These are phyloP conservation scores for Phoma sp. DNA, from an alignment of 2,329 filamentous ascomycete genomes.

Conservation along the genomic window DNA sequence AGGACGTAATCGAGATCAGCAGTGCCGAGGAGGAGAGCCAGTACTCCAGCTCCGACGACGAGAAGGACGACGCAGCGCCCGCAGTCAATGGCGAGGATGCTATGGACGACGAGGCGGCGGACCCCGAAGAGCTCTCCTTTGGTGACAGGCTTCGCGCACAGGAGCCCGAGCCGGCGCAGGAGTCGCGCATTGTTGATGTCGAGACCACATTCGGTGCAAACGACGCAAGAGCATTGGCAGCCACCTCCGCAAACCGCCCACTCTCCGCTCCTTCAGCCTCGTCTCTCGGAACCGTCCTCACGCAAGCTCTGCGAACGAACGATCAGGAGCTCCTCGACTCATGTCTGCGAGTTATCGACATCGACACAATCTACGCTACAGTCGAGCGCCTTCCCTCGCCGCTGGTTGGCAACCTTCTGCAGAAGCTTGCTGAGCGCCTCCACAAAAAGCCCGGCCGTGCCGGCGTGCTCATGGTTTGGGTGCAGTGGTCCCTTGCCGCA, in stretches of 20 bases:
- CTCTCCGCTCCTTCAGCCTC: constrained; percentile 72
- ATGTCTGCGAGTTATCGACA: constrained; percentile 81
- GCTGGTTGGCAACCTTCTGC: constrained; percentile 78
- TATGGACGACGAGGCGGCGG: constrained; percentile 45
- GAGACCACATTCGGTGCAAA: constrained; percentile 59
- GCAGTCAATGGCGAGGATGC: constrained; percentile 33
- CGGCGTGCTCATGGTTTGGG: constrained; percentile 90
- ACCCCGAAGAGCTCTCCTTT: constrained; percentile 71
- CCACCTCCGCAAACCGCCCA: constrained; percentile 51
- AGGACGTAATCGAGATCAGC: constrained; percentile 56
- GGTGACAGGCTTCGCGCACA: constrained; percentile 79
- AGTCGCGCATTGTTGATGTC: constrained; percentile 71
- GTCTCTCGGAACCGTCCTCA: constrained; percentile 89
- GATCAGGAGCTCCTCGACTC: constrained; percentile 89
- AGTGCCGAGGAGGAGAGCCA: constrained; percentile 53
- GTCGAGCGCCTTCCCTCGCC: constrained; percentile 88
- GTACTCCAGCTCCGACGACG: constrained; percentile 39
- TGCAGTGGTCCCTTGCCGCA: constrained; percentile 90
- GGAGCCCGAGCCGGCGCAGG: constrained; percentile 48
- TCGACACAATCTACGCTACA: constrained; percentile 80
- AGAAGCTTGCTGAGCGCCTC: constrained; percentile 84
- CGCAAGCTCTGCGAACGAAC: constrained; percentile 90
- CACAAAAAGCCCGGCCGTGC: constrained; percentile 87
- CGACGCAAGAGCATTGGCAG: constrained; percentile 53
- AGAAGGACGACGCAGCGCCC: constrained; percentile 37